A percentile compares a stretch with the other conserved stretches of the same genome.
phyloP scores from a whole-genome alignment of 129 eudicot genomes.

The Flaveria linearis region DNA sequence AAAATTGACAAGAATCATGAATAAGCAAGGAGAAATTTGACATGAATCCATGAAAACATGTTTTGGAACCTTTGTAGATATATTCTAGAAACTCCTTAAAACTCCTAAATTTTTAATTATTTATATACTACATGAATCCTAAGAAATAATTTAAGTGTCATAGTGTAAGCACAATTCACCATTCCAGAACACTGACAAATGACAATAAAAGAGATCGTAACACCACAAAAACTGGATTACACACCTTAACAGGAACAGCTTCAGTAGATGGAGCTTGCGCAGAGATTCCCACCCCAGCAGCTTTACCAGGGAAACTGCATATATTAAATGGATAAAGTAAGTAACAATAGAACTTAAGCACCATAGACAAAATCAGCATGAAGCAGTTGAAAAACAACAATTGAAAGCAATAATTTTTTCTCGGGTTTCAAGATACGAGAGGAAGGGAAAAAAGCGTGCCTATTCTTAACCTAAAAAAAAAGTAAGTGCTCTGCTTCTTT shows the following conservation, averaged over 20 bases:
- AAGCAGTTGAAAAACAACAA: neutral
- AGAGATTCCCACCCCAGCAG: constrained; percentile 61
- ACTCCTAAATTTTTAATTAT: neutral
- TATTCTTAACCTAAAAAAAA: neutral
- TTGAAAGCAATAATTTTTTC: neutral
- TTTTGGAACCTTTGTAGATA: neutral
- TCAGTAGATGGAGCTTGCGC: constrained; percentile 50
- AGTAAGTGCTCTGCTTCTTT: neutral
- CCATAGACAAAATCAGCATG: neutral
- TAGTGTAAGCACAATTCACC: neutral
- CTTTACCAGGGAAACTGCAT: constrained; percentile 79
- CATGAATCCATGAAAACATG: too few relatives aligned
- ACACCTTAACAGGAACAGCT: constrained; percentile 55
- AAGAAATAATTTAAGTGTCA: neutral
- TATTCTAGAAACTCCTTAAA: neutral
- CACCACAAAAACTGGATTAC: neutral
- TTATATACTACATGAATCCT: neutral
- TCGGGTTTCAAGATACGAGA: neutral
- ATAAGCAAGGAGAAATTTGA: too few relatives aligned
- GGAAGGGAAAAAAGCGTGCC: neutral
- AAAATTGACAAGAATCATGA: too few relatives aligned
- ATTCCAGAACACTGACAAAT: neutral
- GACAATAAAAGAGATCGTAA: neutral
- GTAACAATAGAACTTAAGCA: neutral
- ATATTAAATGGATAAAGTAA: constrained; percentile 1